phyloP scores from a whole-genome alignment of 139 green algal genomes.

The Haematococcus sp. region DNA sequence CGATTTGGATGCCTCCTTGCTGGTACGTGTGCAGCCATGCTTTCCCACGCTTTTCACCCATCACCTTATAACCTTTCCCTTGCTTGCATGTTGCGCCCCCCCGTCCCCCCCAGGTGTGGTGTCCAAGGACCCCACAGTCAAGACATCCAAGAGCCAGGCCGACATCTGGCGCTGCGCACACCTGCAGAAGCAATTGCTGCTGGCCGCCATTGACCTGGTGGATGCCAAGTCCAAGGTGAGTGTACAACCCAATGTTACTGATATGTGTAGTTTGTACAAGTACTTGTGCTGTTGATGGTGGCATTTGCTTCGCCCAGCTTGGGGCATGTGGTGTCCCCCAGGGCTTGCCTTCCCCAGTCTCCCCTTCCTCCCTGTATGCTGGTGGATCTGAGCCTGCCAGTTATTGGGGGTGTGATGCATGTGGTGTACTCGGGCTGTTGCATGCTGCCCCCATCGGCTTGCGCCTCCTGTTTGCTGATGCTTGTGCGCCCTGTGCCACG shows the following conservation, averaged over 20 bases:
- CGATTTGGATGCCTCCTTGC: too few relatives aligned
- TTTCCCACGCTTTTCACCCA: too few relatives aligned
- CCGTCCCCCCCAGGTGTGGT: too few relatives aligned
- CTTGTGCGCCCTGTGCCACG: too few relatives aligned
- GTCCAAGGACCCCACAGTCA: slow-evolving; percentile 20
- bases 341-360: background rate
- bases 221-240: slow-evolving; percentile 74
- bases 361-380: background rate
- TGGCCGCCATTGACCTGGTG: slow-evolving; percentile 96
- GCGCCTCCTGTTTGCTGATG: too few relatives aligned
- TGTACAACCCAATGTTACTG: background rate
- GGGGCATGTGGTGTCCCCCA: background rate
- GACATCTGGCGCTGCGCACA: slow-evolving; percentile 92
- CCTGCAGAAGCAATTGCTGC: slow-evolving; percentile 97
- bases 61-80: too few relatives aligned
- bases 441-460: too few relatives aligned
- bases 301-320: background rate
- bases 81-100: too few relatives aligned
- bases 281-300: background rate
- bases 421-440: too few relatives aligned
- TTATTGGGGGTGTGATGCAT: too few relatives aligned
- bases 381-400: background rate
- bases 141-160: slow-evolving; percentile 32
- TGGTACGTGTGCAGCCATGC: too few relatives aligned
- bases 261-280: too few relatives aligned